Base-by-base conservation (phyloP, 2,329 filamentous ascomycete species). In the Rutstroemia sp. region DNA sequence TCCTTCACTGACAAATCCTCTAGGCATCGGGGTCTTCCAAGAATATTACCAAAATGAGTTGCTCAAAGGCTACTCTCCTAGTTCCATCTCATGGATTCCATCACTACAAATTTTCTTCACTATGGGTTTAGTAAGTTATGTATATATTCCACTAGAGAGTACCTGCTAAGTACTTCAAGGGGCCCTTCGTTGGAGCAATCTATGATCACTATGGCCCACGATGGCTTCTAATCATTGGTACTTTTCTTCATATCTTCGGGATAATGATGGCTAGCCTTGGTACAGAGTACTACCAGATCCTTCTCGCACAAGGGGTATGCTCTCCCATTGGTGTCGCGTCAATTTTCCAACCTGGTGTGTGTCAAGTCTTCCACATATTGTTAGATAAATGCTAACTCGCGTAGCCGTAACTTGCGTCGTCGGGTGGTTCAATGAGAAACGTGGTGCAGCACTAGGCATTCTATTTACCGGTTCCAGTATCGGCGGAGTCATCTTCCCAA, bases 71-170 rank as follows among this genome's bases (percentile, higher is more conserved):
- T 77, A 79, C 60, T 76, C 78, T 0, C 61, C 77, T 2, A 78
- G 76, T 48, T 76, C 75, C 0, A 72, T 84, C 16, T 71, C 80
- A 14, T 84, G 80, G 81, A 83, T 83, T 48, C 73, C 78, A 0
- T 79, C 79, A 30, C 21, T 61, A 1, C 75, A 82, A 57, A 70
- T 76, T 21, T 79, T 77, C 59, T 73, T 80, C 61, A 73, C 84
- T 72, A 62, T 68, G 42, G 61, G 64, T 16, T 61, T 73, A 16
- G 74, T 57, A 38, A 9, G 38, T 21, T 50, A 5, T 36, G 10
- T 16, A 23, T 19, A 16, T 27, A 14, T 27, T 19, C 21, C 19
- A 25, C 45, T 27, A 12, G 6, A 25, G 21, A 23, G 1, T 21
- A 12, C 39, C n/a, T 19, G 19, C 39, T 42, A 5, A 42, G 2